Evolutionary conservation across 305 asterid genomes (phyloP), one percentile per base, ranked within the genome.

Genomic region (Fraxinus xanthoxyloides): DNA sequence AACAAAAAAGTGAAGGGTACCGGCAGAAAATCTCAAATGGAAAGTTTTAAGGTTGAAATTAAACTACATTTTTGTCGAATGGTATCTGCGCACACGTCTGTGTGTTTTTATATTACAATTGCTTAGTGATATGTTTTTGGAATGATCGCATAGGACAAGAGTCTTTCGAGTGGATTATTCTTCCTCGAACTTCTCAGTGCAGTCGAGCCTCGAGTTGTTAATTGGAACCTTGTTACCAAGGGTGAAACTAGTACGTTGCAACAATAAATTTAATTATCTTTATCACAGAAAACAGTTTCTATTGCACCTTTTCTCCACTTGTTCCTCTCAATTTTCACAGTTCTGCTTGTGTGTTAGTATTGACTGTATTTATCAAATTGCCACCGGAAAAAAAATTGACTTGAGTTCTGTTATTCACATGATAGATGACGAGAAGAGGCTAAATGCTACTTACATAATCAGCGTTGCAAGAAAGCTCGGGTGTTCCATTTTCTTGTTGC

Each of bases 401-500:
- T 76, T 0, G 26, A 61, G 72, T 24, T 77, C 70, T 74, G n/a
- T 81, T 82, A 21, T 24, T 72, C 76, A 80, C 19, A 9, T 76
- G 69, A 38, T 77, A 95, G 99, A 91, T 70, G 98, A 95, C 76
- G 97, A 93, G 88, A 95, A 93, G 92, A 95, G 92, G 90, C 85
- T 95, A 87, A 95, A 95, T 87, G 99, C 99, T 40, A 93, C 97
- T 31, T 95, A 95, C 83, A 95, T 95, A 80, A 95, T 95, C 87
- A 95, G 99, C 77, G 97, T 95, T 73, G 99, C 99, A 15, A 86
- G 99, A 82, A 95, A 95, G 87, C 97, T 95, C 30, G 99, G 99
- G 5, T 95, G 99, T 85, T 92, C 99, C 46, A 91, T 95, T 77
- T 95, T 94, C 92, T 89, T 95, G 92, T 87, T 94, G 91, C 99